These are phyloP conservation scores for Penicillium lagena DNA, from an alignment of 495 filamentous ascomycete genomes.

Conservation along the genomic window DNA sequence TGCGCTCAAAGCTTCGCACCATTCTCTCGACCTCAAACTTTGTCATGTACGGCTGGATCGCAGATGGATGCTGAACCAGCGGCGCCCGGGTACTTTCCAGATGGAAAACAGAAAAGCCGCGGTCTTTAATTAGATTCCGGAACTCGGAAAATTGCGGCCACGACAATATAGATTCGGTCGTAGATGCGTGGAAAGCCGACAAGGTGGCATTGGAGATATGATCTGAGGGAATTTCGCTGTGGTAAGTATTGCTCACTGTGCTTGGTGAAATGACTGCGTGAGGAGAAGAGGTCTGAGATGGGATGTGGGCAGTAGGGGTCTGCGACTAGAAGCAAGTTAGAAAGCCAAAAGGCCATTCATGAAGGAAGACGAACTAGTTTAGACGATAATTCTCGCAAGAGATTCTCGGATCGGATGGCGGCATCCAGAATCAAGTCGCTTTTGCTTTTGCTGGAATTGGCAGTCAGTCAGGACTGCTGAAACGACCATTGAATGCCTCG, in stretches of 20 bases:
- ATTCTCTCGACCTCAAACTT: slow-evolving; percentile 5
- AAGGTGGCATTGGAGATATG: slow-evolving; percentile 8
- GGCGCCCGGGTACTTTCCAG: slow-evolving; percentile 2
- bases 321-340: too few relatives aligned
- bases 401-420: slow-evolving; percentile 7
- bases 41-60: slow-evolving; percentile 2
- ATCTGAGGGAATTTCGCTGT: not conserved
- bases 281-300: not conserved
- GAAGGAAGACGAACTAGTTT: slow-evolving; percentile 4
- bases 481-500: not conserved
- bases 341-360: not conserved
- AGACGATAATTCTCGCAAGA: slow-evolving; percentile 5
- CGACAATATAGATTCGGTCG: slow-evolving; percentile 10
- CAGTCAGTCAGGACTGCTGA: too few relatives aligned
- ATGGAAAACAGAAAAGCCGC: slow-evolving; percentile 1
- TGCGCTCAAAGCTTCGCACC: slow-evolving; percentile 5
- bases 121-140: slow-evolving; percentile 2
- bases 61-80: not conserved
- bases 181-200: slow-evolving; percentile 9
- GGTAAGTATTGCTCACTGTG: not conserved
- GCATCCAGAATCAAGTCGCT: slow-evolving; percentile 13
- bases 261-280: slow-evolving; percentile 2
- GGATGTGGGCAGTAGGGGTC: not conserved
- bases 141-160: slow-evolving; percentile 10
- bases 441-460: slow-evolving; percentile 6